A percentile compares a stretch with the other conserved stretches of the same genome.
These are phyloP conservation scores for Penicillium olsonii DNA, from an alignment of 2,329 filamentous ascomycete species.

Conservation along the genomic window DNA sequence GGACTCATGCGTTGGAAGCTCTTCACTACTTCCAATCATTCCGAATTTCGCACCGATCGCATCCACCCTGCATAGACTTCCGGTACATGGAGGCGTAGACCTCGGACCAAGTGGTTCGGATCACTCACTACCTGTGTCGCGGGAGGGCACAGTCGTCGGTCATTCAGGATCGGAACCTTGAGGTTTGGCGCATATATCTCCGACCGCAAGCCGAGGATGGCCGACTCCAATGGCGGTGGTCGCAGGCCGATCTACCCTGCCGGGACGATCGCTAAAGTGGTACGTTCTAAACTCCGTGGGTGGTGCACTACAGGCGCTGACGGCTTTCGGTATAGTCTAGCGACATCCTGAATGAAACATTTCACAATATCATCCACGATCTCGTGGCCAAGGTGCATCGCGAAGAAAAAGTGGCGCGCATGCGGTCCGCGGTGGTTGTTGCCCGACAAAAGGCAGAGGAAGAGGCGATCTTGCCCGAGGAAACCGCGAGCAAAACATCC, in stretches of 20 bases:
- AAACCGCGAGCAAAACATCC: slow-evolving; percentile 34
- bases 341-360: slow-evolving; percentile 57
- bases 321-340: slow-evolving; percentile 7
- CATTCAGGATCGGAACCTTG: slow-evolving; percentile 14
- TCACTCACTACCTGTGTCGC: slow-evolving; percentile 26
- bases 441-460: slow-evolving; percentile 48
- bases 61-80: slow-evolving; percentile 24
- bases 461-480: slow-evolving; percentile 34
- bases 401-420: slow-evolving; percentile 61
- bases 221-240: slow-evolving; percentile 32
- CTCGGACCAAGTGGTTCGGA: slow-evolving; percentile 20
- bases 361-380: slow-evolving; percentile 63
- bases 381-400: slow-evolving; percentile 61
- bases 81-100: slow-evolving; percentile 28
- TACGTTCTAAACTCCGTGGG: slow-evolving; percentile 24
- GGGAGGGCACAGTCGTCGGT: slow-evolving; percentile 23
- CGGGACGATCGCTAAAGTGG: slow-evolving; percentile 44
- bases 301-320: background rate
- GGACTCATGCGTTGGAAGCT: slow-evolving; percentile 15
- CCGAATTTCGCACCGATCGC: slow-evolving; percentile 14
- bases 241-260: slow-evolving; percentile 33
- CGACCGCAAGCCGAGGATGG: slow-evolving; percentile 28
- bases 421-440: slow-evolving; percentile 52
- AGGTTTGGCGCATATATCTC: slow-evolving; percentile 9
- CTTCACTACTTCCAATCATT: slow-evolving; percentile 13